Base-by-base conservation (phyloP, 805 yeast species). In the Wickerhamiella australiensis region DNA sequence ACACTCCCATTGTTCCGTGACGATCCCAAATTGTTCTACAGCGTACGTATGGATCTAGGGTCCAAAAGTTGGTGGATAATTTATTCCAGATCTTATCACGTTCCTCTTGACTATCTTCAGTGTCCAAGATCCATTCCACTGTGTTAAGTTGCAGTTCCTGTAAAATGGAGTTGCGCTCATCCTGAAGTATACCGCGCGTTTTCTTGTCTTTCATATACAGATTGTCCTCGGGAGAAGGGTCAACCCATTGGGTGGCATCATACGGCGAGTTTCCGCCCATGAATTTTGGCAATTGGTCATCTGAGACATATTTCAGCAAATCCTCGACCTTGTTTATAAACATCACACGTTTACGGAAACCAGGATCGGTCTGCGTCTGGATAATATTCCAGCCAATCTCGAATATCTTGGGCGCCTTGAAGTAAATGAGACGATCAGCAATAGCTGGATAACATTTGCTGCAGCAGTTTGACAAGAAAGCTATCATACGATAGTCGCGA, bases 281-380 rank as follows among this genome's bases (percentile, higher is more conserved):
- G 27, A 7, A 44, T 38, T 13, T 12, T 2, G 47, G 47, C n/a
- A 44, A 25, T 26, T 44, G 29, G 31, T 21, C 23, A 6, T 5
- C 12, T 6, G 27, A 18, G 25, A 44, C 15, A 15, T n/a, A 44
- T n/a, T 29, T 20, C 8, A 44, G 41, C 26, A 44, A n/a, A 3
- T 29, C 47, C 8, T 33, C 31, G 2, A n/a, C 22, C 31, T 20
- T 22, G 25, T 35, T 13, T 5, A 21, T 13, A 23, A 33, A 44
- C 15, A 29, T 95, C 50, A 92, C 96, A 18, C 85, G 96, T 2
- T 97, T 97, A 9, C n/a, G n/a, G 18, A 43, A 17, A 7, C 20
- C 11, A 6, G 41, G 41, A 5, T 35, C 47, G 21, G 22, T n/a
- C 31, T 15, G 7, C 8, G 25, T 15, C 25, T 27, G 9, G 2